These are phyloP conservation scores for Mortierella sp. DNA, from an alignment of 371 early-diverging fungal genomes.

Conservation along the genomic window DNA sequence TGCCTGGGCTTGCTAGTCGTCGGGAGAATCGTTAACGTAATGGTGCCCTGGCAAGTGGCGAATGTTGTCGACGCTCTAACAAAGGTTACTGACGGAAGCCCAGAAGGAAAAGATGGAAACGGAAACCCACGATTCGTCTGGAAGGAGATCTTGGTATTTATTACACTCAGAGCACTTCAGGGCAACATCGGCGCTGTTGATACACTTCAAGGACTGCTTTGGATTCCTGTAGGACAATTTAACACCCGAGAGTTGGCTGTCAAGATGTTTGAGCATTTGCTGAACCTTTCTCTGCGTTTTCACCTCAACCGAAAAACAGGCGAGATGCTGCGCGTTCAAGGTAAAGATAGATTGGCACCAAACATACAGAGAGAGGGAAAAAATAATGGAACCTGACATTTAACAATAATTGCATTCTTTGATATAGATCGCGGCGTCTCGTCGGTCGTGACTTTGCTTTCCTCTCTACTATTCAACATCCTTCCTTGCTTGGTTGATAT, in stretches of 20 bases:
- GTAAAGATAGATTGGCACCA: slow-evolving; percentile 17
- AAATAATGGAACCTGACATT: not conserved
- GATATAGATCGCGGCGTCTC: slow-evolving; percentile 88
- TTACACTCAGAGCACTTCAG: slow-evolving; percentile 80
- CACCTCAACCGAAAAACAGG: slow-evolving; percentile 96
- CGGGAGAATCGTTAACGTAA: slow-evolving; percentile 85
- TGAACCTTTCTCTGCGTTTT: slow-evolving; percentile 83
- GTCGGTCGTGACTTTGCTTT: slow-evolving; percentile 83
- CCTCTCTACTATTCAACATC: slow-evolving; percentile 89
- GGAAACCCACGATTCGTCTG: slow-evolving; percentile 63
- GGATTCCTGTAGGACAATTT: slow-evolving; percentile 93
- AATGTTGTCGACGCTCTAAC: slow-evolving; percentile 77
- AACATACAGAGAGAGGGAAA: not conserved
- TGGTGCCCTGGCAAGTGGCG: slow-evolving; percentile 86
- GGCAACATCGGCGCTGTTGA: slow-evolving; percentile 87
- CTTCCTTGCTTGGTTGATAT: slow-evolving; percentile 92
- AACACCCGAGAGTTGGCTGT: slow-evolving; percentile 91
- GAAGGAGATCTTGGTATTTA: slow-evolving; percentile 78
- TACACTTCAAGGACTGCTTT: slow-evolving; percentile 82
- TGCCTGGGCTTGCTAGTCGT: slow-evolving; percentile 76
- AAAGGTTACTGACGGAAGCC: slow-evolving; percentile 53
- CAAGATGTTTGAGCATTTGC: slow-evolving; percentile 89
- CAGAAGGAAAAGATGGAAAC: slow-evolving; percentile 39
- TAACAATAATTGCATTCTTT: not conserved
- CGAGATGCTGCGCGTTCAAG: slow-evolving; percentile 85